These are phyloP conservation scores for Solanum hybrid DNA, from an alignment of 305 asterid genomes.

Conservation along the genomic window DNA sequence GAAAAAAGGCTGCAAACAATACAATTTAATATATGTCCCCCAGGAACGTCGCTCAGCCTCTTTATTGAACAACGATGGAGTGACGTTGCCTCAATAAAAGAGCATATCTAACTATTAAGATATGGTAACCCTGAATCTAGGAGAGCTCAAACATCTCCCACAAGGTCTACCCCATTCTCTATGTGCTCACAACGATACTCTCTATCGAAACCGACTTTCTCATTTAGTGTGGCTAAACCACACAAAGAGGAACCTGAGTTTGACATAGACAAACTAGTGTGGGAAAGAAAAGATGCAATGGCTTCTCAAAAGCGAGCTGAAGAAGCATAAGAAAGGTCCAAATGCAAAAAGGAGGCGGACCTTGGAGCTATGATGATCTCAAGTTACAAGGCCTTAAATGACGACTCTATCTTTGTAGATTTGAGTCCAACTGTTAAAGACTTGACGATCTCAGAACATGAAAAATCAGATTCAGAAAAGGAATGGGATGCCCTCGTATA, in stretches of 20 bases:
- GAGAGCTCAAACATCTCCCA: neutral
- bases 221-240: neutral
- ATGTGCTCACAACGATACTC: neutral
- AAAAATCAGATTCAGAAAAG: neutral
- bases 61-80: neutral
- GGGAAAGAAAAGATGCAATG: neutral
- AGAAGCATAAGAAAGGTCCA: neutral
- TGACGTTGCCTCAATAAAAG: neutral
- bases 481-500: neutral
- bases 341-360: neutral
- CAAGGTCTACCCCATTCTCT: neutral
- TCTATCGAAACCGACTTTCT: rapidly evolving
- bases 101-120: neutral
- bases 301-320: neutral
- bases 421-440: neutral
- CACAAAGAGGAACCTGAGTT: neutral
- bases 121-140: neutral
- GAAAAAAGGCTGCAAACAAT: too few relatives aligned
- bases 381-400: neutral
- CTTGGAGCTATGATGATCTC: neutral
- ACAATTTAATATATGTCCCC: neutral
- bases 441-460: neutral
- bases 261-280: neutral
- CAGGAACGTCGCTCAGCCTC: neutral
- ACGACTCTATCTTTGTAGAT: neutral